A percentile compares a stretch with the other conserved stretches of the same genome.
phyloP scores from a whole-genome alignment of 208 protist species.

The Kentomonas sorsogonicus region DNA sequence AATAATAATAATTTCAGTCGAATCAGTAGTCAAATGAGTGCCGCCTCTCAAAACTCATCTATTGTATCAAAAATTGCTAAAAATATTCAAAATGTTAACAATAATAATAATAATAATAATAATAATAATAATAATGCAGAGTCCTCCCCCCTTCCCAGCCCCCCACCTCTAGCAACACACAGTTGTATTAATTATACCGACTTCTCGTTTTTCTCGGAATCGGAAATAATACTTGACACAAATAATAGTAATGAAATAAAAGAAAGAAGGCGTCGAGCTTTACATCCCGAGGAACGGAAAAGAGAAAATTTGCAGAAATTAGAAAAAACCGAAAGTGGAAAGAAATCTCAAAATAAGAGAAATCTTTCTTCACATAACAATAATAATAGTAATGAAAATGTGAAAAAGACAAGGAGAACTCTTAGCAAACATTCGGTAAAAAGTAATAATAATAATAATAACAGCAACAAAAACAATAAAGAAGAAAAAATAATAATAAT shows the following conservation, averaged over 20 bases:
- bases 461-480: not conserved
- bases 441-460: not conserved
- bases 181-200: too few species aligned
- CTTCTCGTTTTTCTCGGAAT: conserved; percentile 1
- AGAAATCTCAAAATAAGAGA: conserved; percentile 7
- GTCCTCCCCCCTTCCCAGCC: too few species aligned
- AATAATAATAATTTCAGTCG: too few species aligned
- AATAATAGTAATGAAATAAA: conserved; percentile 1
- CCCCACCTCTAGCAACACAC: too few species aligned
- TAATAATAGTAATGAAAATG: not conserved
- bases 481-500: not conserved
- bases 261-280: not conserved
- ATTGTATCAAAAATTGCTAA: not conserved
- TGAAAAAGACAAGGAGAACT: too few species aligned
- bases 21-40: too few species aligned
- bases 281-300: not conserved
- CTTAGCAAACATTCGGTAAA: not conserved
- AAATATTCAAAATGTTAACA: not conserved
- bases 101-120: conserved; percentile 4
- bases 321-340: not conserved
- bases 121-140: not conserved
- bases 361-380: too few species aligned
- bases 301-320: not conserved
- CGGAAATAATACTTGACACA: too few species aligned
- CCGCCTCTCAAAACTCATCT: too few species aligned